These are phyloP conservation scores for Nemania diffusa DNA, from an alignment of 2,329 filamentous ascomycete species.

Conservation along the genomic window DNA sequence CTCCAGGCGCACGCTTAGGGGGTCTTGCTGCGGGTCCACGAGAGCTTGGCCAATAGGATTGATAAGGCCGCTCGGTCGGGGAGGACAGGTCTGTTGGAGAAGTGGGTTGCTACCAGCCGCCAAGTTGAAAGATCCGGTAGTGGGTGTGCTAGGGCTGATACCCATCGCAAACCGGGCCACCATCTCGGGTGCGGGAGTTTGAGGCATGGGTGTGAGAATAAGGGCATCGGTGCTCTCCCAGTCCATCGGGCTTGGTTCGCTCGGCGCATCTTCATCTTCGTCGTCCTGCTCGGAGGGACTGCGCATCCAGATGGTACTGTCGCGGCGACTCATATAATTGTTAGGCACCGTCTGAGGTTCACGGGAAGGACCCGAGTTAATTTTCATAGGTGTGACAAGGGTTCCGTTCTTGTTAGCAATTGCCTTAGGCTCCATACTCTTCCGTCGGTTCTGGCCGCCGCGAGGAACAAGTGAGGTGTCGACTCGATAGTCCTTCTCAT, in stretches of 20 bases:
- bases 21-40: conserved; percentile 63
- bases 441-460: conserved; percentile 76
- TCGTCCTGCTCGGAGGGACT: conserved; percentile 59
- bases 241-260: conserved; percentile 50
- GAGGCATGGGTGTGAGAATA: conserved; percentile 66
- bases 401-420: conserved; percentile 75
- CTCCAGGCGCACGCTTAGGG: conserved; percentile 72
- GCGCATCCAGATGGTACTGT: conserved; percentile 66
- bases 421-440: conserved; percentile 82
- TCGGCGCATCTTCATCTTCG: conserved; percentile 47
- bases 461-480: conserved; percentile 75
- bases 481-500: conserved; percentile 75
- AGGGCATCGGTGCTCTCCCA: conserved; percentile 52
- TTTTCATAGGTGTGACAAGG: conserved; percentile 59
- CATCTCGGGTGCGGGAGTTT: conserved; percentile 67
- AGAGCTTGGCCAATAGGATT: conserved; percentile 59
- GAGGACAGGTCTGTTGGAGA: conserved; percentile 65
- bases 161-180: conserved; percentile 64
- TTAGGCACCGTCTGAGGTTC: conserved; percentile 56
- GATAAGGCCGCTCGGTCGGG: conserved; percentile 55
- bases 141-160: conserved; percentile 59
- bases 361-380: conserved; percentile 44
- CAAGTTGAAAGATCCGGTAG: conserved; percentile 48
- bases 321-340: conserved; percentile 63
- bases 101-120: conserved; percentile 52